phyloP scores from a whole-genome alignment of 345 rosid species.

The Alliaria petiolata region DNA sequence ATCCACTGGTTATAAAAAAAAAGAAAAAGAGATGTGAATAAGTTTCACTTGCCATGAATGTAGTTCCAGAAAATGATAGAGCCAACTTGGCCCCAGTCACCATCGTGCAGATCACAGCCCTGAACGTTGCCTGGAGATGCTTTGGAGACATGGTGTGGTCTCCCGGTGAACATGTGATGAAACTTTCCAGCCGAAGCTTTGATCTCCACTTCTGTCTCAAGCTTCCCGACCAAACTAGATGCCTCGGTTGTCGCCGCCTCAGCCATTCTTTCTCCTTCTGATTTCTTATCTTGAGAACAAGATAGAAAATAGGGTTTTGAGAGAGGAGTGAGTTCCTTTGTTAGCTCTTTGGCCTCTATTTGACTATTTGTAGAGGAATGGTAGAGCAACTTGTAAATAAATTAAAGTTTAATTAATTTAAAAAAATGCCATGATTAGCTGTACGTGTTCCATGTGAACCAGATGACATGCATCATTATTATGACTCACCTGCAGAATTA shows the following conservation, averaged over 20 bases:
- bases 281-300: no score
- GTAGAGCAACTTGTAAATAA: no score
- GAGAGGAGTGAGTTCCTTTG: not conserved
- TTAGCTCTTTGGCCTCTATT: not conserved
- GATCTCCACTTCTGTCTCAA: conserved; percentile 9
- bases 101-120: conserved; percentile 28
- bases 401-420: no score
- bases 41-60: conserved; percentile 10
- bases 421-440: no score
- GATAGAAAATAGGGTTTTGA: not conserved
- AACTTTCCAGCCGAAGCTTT: conserved; percentile 16
- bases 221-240: not conserved
- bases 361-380: not conserved
- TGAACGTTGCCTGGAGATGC: conserved; percentile 25
- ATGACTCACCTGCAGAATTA: no score
- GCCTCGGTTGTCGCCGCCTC: not conserved
- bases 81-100: conserved; percentile 36
- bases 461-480: no score
- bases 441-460: no score
- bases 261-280: not conserved
- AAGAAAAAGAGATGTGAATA: not conserved
- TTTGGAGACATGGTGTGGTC: conserved; percentile 35
- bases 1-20: no score
- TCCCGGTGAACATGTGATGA: conserved; percentile 31
- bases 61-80: conserved; percentile 32